Conservation (phyloP, 2,329 filamentous ascomycete species). For the Cytospora piceae region DNA sequence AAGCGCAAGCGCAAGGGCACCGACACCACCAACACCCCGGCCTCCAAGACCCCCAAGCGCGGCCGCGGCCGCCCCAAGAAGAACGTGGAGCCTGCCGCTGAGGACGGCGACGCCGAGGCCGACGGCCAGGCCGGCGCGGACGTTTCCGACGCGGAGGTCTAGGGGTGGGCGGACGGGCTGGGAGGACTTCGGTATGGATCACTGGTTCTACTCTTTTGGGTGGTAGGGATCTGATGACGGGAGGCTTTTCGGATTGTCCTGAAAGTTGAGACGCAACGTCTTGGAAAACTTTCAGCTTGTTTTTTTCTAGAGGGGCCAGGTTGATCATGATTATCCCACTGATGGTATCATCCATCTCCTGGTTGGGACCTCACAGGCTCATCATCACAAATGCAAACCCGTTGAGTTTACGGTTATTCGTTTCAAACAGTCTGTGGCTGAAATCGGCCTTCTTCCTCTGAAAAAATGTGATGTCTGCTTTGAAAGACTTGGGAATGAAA, state of each 20-base stretch:
- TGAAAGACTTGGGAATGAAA: too few species aligned
- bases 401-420: background rate
- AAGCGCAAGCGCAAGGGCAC: background rate
- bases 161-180: background rate
- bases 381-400: background rate
- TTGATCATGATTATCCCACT: background rate
- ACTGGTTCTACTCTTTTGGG: background rate
- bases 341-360: background rate
- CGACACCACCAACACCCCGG: background rate
- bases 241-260: background rate
- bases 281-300: background rate
- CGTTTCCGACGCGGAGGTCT: background rate
- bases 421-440: background rate
- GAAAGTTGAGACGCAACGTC: background rate
- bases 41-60: background rate
- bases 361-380: background rate
- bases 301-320: background rate
- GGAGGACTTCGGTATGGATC: background rate
- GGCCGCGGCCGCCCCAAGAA: slow-evolving; percentile 2
- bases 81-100: background rate
- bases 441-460: background rate
- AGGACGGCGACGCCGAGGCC: background rate
- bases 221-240: background rate
- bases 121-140: background rate
- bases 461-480: background rate